Evolutionary conservation across 352 stramenopile species (phyloP).

Genomic region (Phytophthora quininea): DNA sequence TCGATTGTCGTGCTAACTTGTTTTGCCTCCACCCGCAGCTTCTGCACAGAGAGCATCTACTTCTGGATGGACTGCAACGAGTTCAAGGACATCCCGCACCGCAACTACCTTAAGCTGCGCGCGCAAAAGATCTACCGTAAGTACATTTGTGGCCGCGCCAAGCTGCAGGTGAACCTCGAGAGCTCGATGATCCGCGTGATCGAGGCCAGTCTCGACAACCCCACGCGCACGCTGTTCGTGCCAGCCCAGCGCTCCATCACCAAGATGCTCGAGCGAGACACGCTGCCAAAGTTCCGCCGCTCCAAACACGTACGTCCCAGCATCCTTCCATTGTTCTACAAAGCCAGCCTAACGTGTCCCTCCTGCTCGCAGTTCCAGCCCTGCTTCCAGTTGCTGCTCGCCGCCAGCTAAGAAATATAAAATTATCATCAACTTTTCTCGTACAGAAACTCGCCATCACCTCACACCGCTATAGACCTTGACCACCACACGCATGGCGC

Average conservation of each 20-base stretch:
- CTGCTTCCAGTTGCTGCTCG: constrained; percentile 45
- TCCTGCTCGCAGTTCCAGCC: constrained; percentile 35
- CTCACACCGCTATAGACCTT: too few species aligned
- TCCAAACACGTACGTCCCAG: constrained; percentile 69
- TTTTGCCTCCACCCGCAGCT: constrained; percentile 35
- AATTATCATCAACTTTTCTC: too few species aligned
- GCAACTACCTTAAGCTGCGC: constrained; percentile 74
- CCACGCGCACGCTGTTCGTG: constrained; percentile 63
- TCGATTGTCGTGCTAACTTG: constrained; percentile 6
- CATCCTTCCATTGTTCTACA: constrained; percentile 71
- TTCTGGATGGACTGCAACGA: constrained; percentile 87
- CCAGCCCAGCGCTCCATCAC: constrained; percentile 68
- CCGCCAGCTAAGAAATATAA: constrained; percentile 9
- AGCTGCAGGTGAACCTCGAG: constrained; percentile 78
- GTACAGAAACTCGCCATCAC: too few species aligned
- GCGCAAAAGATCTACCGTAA: constrained; percentile 84
- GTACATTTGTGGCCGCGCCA: constrained; percentile 69
- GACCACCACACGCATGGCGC: constrained; percentile 17
- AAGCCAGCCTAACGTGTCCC: constrained; percentile 68
- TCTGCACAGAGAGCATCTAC: constrained; percentile 84
- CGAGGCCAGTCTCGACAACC: constrained; percentile 58
- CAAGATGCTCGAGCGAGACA: constrained; percentile 80
- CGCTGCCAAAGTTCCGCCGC: constrained; percentile 70
- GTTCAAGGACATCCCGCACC: constrained; percentile 79
- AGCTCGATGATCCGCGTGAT: constrained; percentile 63